These are phyloP conservation scores for Hylodesmum podocarpum DNA, from an alignment of 306 rosid genomes.

Conservation along the genomic window DNA sequence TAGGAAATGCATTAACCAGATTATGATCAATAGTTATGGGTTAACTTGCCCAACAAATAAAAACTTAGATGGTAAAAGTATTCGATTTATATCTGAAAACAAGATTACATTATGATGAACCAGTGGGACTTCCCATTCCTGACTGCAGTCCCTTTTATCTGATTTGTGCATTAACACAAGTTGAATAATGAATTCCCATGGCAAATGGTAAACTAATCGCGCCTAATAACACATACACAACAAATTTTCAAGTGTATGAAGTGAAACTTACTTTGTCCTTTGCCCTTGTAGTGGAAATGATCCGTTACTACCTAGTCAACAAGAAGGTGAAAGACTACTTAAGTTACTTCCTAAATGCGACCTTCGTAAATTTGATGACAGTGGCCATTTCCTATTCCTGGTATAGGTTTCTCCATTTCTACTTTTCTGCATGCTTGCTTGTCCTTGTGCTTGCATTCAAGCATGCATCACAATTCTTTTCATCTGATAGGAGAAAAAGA, in stretches of 20 bases:
- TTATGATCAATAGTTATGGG: neutral
- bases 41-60: conserved; percentile 11
- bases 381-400: conserved; percentile 80
- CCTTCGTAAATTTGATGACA: conserved; percentile 56
- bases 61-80: conserved; percentile 2
- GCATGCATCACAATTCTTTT: too few relatives aligned
- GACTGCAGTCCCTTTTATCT: neutral
- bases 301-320: conserved; percentile 63
- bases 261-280: conserved; percentile 26
- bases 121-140: neutral
- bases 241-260: conserved; percentile 6
- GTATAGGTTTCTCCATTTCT: conserved; percentile 45
- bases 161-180: neutral
- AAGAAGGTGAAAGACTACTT: conserved; percentile 62
- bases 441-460: neutral
- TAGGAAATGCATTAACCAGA: conserved; percentile 3
- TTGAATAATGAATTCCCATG: neutral
- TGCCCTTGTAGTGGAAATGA: conserved; percentile 66
- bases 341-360: conserved; percentile 50
- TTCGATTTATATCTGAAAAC: neutral
- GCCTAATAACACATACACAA: neutral
- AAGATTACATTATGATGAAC: neutral
- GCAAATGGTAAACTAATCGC: neutral
- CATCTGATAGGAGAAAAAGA: too few relatives aligned
- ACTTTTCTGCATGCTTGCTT: neutral